A percentile compares a stretch with the other conserved stretches of the same genome.
Evolutionary conservation across 805 yeast species (phyloP).

Genomic region (Starmerella gropengiesseri): DNA sequence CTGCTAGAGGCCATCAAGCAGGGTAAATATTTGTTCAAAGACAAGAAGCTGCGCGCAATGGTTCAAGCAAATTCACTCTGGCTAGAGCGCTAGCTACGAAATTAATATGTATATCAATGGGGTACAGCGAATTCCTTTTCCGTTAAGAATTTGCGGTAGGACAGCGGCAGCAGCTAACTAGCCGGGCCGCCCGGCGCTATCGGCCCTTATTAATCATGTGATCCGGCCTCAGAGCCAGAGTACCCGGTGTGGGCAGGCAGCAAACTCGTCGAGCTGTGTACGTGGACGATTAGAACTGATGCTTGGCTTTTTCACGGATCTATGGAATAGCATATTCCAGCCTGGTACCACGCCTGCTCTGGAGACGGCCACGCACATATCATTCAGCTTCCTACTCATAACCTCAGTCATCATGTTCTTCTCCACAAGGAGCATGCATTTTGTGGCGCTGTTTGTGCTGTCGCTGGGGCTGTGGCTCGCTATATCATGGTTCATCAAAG

Average conservation of each 20-base stretch:
- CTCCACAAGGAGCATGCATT: conserved; percentile 56
- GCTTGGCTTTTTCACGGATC: conserved; percentile 38
- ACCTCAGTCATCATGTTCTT: conserved; percentile 48
- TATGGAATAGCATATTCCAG: conserved; percentile 84
- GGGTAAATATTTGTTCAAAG: conserved; percentile 13
- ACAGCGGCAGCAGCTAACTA: too few relatives aligned
- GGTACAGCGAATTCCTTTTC: not conserved
- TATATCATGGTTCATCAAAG: conserved; percentile 79
- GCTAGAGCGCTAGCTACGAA: too few relatives aligned
- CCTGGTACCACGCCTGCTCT: conserved; percentile 91
- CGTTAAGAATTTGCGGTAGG: too few relatives aligned
- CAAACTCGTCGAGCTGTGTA: too few relatives aligned
- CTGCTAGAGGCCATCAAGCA: conserved; percentile 11
- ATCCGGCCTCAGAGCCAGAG: too few relatives aligned
- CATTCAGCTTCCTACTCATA: conserved; percentile 55
- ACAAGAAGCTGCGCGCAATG: not conserved
- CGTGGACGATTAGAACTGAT: not conserved
- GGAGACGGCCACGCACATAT: conserved; percentile 75
- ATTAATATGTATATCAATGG: not conserved
- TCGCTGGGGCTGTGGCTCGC: conserved; percentile 62
- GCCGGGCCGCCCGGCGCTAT: too few relatives aligned
- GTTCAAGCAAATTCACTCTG: not conserved
- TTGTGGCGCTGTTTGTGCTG: conserved; percentile 43
- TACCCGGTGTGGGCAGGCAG: too few relatives aligned
- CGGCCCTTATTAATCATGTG: too few relatives aligned